These are phyloP conservation scores for Mallotus repandus DNA, from an alignment of 441 rosid genomes.

Conservation along the genomic window DNA sequence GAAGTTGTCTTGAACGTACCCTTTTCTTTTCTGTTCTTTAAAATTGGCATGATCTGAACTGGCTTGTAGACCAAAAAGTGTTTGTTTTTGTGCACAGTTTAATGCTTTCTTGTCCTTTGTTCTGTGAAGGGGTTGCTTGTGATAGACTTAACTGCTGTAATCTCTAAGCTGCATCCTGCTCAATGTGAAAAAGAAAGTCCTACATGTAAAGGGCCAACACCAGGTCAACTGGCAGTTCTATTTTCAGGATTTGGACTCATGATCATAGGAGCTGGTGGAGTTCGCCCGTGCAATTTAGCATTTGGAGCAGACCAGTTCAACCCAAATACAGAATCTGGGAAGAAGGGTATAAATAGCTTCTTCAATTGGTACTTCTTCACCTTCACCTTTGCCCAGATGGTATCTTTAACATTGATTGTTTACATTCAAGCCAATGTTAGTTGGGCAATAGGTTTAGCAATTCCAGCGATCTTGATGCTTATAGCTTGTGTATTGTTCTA, in stretches of 20 bases:
- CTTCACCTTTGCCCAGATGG: conserved; percentile 67
- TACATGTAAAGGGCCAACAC: conserved; percentile 47
- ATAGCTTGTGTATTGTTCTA: conserved; percentile 51
- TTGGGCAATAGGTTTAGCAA: conserved; percentile 68
- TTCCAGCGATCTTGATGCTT: conserved; percentile 63
- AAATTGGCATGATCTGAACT: no score
- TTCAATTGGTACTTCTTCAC: conserved; percentile 84
- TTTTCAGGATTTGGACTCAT: conserved; percentile 51
- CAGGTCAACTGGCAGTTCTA: conserved; percentile 61
- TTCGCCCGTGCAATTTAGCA: conserved; percentile 73
- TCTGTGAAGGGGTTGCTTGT: conserved; percentile 56
- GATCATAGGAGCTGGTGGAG: conserved; percentile 66
- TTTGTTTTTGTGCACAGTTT: background rate
- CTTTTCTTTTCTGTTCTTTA: no score
- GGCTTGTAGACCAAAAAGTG: no score
- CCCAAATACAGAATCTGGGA: conserved; percentile 63
- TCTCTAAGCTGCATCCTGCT: conserved; percentile 57
- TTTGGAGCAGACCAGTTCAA: conserved; percentile 85
- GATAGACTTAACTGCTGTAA: conserved; percentile 63
- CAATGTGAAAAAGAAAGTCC: conserved; percentile 36
- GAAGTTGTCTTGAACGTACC: no score
- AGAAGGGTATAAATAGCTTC: conserved; percentile 66
- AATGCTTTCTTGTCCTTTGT: background rate
- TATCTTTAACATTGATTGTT: conserved; percentile 60
- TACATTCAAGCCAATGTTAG: conserved; percentile 70